Percentiles rank a stretch among this genome's conserved stretches.
Evolutionary conservation across 176 grass and related monocot species (phyloP).

Genomic region (Aegilops umbellulata): DNA sequence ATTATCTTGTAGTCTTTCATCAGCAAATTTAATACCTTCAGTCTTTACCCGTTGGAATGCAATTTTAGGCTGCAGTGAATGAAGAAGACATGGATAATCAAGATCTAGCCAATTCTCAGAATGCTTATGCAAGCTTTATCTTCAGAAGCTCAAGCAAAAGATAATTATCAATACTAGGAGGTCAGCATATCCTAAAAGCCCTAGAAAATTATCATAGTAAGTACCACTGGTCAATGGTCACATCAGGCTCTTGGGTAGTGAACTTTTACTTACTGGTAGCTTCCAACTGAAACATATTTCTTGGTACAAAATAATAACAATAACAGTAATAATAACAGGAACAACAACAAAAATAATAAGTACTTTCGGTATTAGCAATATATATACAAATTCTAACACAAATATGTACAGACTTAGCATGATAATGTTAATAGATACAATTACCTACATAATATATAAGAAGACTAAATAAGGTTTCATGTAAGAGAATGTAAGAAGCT

Average conservation of each 20-base stretch:
- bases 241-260: not conserved
- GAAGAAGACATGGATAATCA: slow-evolving; percentile 16
- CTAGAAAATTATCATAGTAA: not conserved
- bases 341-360: not conserved
- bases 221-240: not conserved
- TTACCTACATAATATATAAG: not conserved
- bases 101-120: not conserved
- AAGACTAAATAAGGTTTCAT: slow-evolving; percentile 7
- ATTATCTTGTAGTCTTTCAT: slow-evolving; percentile 80
- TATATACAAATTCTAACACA: not conserved
- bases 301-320: not conserved
- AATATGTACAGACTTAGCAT: not conserved
- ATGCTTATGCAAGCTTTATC: not conserved
- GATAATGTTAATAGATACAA: not conserved
- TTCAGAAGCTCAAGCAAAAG: not conserved
- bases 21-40: slow-evolving; percentile 66
- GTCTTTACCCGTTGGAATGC: slow-evolving; percentile 81
- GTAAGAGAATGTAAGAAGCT: not conserved
- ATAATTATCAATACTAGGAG: not conserved
- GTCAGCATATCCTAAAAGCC: not conserved
- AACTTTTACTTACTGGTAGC: not conserved
- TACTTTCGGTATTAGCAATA: not conserved
- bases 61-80: slow-evolving; percentile 54
- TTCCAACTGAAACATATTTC: not conserved
- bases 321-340: not conserved